Base-by-base conservation (phyloP, 768 basidiomycete genomes). In the Podaxis sp. region DNA sequence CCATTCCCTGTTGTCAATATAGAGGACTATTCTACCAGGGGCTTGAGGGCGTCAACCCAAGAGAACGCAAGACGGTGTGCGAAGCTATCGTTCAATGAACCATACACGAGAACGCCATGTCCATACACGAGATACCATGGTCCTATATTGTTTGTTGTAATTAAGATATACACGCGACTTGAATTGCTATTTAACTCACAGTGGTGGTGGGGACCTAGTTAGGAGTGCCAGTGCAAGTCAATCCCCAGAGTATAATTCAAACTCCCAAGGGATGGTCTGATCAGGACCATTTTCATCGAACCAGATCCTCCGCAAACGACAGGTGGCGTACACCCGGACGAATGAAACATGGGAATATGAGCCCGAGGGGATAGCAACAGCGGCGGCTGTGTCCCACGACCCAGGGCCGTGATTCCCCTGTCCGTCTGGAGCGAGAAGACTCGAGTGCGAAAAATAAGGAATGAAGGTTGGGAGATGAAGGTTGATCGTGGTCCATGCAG, bases 281-380 rank as follows among this genome's bases (percentile, higher is more conserved):
- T 74, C 71, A 59, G 82, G 80, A 8, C 80, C 80, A 51, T 72
- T 74, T 65, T 89, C 82, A 65, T 81, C 84, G 72, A 92, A 84
- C 91, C 91, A 93, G 29, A 93, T 84, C 69, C 91, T 79, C 64
- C 88, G 78, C 66, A 93, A 73, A 40, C 91, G 82, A 74, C 91
- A 93, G 40, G 83, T 90, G 22, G 90, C 90, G 70, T 91, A 88
- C 50, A 93, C 81, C 71, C 87, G 89, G 66, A 93, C 77, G 67
- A 85, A 89, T n/a, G 85, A 80, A 51, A 88, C 79, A 76, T 89
- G 84, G 0, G 88, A 84, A 70, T 85, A 90, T 53, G 33, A 50
- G 8, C 46, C 41, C 19, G 33, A 36, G 33, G 57, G 57, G 17
- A 58, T n/a, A 27, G 46, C 17, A 22, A 22, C 46, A 37, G 25